Conservation (phyloP, 768 basidiomycete species). For the Tricholoma bakamatsutake region DNA sequence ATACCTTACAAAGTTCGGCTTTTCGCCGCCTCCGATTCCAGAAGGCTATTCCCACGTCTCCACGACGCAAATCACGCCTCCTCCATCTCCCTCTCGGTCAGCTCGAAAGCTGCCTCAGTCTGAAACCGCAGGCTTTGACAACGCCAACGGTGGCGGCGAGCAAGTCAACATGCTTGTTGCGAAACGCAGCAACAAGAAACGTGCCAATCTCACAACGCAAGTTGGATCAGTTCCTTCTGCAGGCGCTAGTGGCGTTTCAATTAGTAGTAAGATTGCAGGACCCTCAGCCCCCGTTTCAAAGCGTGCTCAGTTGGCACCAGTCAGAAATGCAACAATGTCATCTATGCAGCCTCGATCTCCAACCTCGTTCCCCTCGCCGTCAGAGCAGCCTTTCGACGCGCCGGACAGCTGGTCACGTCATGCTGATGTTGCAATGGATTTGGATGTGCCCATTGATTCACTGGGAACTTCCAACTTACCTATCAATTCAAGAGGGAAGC, state of each 20-base stretch:
- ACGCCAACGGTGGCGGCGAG: conserved; percentile 42
- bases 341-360: conserved; percentile 17
- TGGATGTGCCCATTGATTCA: conserved; percentile 50
- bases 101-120: conserved; percentile 1
- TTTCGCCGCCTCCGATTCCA: conserved; percentile 59
- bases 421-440: conserved; percentile 43
- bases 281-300: conserved; percentile 26
- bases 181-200: conserved; percentile 66
- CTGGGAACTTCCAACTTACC: conserved; percentile 38
- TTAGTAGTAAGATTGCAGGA: conserved; percentile 14
- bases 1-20: conserved; percentile 80
- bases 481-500: conserved; percentile 36
- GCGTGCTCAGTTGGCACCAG: conserved; percentile 28
- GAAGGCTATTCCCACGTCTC: conserved; percentile 61
- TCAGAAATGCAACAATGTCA: conserved; percentile 20
- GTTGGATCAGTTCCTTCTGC: conserved; percentile 19
- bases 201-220: conserved; percentile 28
- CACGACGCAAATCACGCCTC: conserved; percentile 36
- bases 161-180: conserved; percentile 70
- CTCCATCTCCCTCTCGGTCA: conserved; percentile 41
- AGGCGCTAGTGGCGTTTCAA: conserved; percentile 10
- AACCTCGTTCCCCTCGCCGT: conserved; percentile 41
- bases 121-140: conserved; percentile 22
- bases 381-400: conserved; percentile 43
- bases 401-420: conserved; percentile 31